Percentiles rank a stretch among this genome's conserved stretches.
Evolutionary conservation across 2,329 filamentous ascomycete genomes (phyloP).

Genomic region (Cryphonectria radicalis): DNA sequence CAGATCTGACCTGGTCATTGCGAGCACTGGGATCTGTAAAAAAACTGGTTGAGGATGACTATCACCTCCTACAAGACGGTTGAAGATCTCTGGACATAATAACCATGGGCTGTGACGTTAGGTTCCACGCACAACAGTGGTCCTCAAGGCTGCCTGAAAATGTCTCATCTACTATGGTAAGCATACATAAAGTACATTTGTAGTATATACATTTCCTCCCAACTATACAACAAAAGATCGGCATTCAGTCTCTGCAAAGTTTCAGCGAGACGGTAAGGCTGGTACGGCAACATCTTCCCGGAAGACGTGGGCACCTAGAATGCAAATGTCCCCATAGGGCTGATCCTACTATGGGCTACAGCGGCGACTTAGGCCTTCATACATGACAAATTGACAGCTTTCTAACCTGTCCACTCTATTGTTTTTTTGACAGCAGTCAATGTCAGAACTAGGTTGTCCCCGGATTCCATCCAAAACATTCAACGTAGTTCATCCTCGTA

Average conservation of each 20-base stretch:
- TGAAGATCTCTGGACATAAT: too few species aligned
- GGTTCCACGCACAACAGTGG: too few species aligned
- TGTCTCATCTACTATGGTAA: not conserved
- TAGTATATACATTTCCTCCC: too few species aligned
- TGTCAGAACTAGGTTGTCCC: not conserved
- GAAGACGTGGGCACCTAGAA: not conserved
- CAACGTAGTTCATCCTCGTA: not conserved
- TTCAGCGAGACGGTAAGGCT: not conserved
- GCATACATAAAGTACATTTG: too few species aligned
- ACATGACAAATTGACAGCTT: not conserved
- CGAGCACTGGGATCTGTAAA: not conserved
- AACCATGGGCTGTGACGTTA: too few species aligned
- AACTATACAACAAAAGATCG: not conserved
- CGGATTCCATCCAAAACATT: not conserved
- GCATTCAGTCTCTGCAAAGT: not conserved
- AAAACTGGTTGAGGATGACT: not conserved
- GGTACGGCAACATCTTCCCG: not conserved
- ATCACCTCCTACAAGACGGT: too few species aligned
- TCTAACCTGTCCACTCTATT: not conserved
- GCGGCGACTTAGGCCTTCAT: not conserved
- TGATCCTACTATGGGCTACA: not conserved
- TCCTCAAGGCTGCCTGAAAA: not conserved
- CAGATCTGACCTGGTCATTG: not conserved
- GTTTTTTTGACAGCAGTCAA: not conserved
- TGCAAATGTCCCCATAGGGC: slow-evolving; percentile 1